Evolutionary conservation across 164 flowering plant species (phyloP).

Genomic region (Piper longum): DNA sequence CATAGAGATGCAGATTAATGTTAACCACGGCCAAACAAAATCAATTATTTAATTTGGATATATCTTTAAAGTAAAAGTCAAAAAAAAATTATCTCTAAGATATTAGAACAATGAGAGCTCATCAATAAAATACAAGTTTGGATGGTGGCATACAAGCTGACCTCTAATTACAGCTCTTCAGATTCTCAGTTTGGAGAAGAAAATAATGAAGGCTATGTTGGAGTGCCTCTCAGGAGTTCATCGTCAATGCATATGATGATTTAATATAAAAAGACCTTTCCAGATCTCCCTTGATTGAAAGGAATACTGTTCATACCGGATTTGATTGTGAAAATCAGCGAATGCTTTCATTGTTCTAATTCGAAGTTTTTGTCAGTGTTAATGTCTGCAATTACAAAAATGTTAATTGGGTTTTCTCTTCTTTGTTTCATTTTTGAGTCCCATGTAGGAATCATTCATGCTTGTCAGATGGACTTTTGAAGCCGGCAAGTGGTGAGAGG

Average conservation of each 20-base stretch:
- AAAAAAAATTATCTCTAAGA: too few species aligned
- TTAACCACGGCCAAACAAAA: too few species aligned
- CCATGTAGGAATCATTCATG: constrained; percentile 20
- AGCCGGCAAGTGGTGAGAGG: constrained; percentile 15
- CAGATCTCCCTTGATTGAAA: constrained; percentile 30
- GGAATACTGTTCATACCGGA: constrained; percentile 14
- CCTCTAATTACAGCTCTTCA: constrained; percentile 3
- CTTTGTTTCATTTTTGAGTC: neutral
- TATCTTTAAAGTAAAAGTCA: too few species aligned
- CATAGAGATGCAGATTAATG: too few species aligned
- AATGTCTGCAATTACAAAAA: neutral
- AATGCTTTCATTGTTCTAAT: constrained; percentile 4
- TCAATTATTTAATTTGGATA: too few species aligned
- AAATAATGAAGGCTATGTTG: neutral
- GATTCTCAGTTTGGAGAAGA: constrained; percentile 41
- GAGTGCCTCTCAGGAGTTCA: constrained; percentile 48
- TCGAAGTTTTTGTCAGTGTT: neutral
- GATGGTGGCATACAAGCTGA: constrained; percentile 6
- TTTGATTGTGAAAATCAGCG: constrained; percentile 35
- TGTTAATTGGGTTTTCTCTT: neutral
- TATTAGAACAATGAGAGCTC: too few species aligned
- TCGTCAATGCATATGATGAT: constrained; percentile 28
- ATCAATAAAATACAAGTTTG: neutral
- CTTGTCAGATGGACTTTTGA: constrained; percentile 41
- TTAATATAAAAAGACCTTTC: constrained; percentile 18